Evolutionary conservation across 345 rosid species (phyloP), one percentile per base, ranked within the genome.

Genomic region (Dovyalis caffra): DNA sequence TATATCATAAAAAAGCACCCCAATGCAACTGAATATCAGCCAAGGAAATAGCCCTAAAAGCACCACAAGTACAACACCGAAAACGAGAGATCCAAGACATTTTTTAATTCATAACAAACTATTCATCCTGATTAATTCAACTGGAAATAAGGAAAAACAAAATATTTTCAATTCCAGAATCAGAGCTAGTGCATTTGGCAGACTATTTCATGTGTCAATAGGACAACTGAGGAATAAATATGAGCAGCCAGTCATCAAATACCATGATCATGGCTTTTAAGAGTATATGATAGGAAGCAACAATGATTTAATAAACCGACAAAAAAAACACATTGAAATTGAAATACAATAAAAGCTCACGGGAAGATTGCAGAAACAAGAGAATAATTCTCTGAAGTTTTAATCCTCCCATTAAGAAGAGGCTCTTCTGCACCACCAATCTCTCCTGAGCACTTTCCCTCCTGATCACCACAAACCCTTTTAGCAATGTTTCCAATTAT

Each of bases 361-460:
- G 99, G 95, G 37, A 89, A 88, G 47, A 91, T 65, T 0, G 97
- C 89, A 26, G 97, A 85, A 62, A 72, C 63, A 78, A 86, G 76
- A 68, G 96, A 88, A 83, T 90, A 95, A 74, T 70, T 81, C 78
- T 95, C 91, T 34, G 87, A 74, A 72, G 35, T 58, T 58, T 72
- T 82, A 70, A 0, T 66, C 68, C 82, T 87, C 73, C 85, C 91
- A 76, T 77, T 82, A 81, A 91, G 79, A 74, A 95, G 95, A 82
- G 93, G 95, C 82, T 90, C 95, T 47, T 85, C 87, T 35, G 78
- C 85, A 57, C 72, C 21, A 60, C 75, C 86, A 64, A 86, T 88
- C 90, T 92, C 99, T 29, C 86, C 89, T 28, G 91, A 85, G 77
- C 88, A 69, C 82, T 84, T 87, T 60, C 85, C 90, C 67, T 57